Base-by-base conservation (phyloP, 306 rosid genomes). In the Corylus americana region DNA sequence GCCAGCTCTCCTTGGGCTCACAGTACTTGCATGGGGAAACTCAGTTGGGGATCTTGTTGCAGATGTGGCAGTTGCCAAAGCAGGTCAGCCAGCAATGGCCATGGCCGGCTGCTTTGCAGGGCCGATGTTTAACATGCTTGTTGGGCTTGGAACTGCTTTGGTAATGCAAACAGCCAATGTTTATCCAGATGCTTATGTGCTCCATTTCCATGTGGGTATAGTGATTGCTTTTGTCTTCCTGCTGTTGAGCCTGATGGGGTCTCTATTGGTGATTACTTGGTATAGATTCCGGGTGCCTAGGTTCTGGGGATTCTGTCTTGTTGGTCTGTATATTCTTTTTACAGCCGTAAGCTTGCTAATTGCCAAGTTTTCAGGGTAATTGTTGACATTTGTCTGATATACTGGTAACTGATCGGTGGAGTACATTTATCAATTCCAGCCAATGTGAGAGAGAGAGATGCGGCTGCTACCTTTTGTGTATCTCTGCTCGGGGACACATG, bases 51-150 rank as follows among this genome's bases (percentile, higher is more conserved):
- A 95, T 83, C 97, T 95, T 22, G 98, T 91, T 57, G 99, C 99
- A 14, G 98, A 95, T 80, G 98, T 95, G 51, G 96, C 98, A 7
- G 85, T 92, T 69, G 97, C 99, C 55, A 95, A 93, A 88, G 96
- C 99, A 9, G 98, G 98, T 75, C 97, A 95, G 84, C 99, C 99
- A 0, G 93, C 90, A 20, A 86, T 95, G 94, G 99, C 99, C 74
- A 88, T 95, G 99, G 99, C 99, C 2, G 98, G 98, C 13, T 95
- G 97, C 86, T 95, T 95, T 76, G 99, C 96, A 0, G 99, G 98
- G 72, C 99, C 99, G 16, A 93, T 93, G 99, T 95, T 95, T 69
- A 95, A 93, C 88, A 95, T 95, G 99, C 98, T 95, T 20, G 85
- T 95, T 16, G 99, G 99, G 73, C 99, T 95, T 55, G 99, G 98